Evolutionary conservation across 1,284 basidiomycete species (phyloP), one percentile per base, ranked within the genome.

Genomic region (Meripilus lineatus): DNA sequence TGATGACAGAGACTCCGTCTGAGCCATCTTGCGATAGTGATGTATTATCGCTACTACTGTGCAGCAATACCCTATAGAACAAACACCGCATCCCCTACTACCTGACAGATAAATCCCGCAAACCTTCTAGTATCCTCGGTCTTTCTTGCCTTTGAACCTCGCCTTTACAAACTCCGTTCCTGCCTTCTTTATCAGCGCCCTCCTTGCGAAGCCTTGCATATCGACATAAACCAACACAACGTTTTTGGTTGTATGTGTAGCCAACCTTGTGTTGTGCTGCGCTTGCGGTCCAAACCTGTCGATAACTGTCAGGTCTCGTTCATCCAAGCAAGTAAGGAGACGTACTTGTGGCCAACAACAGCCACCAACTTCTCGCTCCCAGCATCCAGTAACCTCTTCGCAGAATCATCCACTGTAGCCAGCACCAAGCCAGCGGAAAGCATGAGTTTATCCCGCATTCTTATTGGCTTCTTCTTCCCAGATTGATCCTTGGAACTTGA

Each of bases 201-300:
- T 68, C 49, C 85, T 66, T 3, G 84, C 87, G 25, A 89, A 74
- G 1, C 87, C 86, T 1, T 71, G 67, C 64, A 84, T 72, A 58
- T 90, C 86, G 42, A 89, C 74, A 59, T 89, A 89, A 26, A 90
- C 83, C 26, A 89, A 71, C 2, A 75, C 80, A 18, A 88, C 77
- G 64, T 90, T 89, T 46, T 75, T 69, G 25, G 77, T 79, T 0
- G 81, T 80, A 13, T 82, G 81, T 6, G 79, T 70, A 45, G 81
- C 65, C 28, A 44, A 71, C 59, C 3, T 78, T 74, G 34, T 76
- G 75, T 46, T 50, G 18, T 79, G 68, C 11, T 71, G 83, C 2
- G 81, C 84, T 40, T 82, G 77, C 0, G 71, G 54, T 2, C 87
- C 87, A 56, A 84, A 86, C 52, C 76, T 79, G 54, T 58, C 58